Conservation (phyloP, 202 grass and related monocot genomes). For the Zoysia matrella region DNA sequence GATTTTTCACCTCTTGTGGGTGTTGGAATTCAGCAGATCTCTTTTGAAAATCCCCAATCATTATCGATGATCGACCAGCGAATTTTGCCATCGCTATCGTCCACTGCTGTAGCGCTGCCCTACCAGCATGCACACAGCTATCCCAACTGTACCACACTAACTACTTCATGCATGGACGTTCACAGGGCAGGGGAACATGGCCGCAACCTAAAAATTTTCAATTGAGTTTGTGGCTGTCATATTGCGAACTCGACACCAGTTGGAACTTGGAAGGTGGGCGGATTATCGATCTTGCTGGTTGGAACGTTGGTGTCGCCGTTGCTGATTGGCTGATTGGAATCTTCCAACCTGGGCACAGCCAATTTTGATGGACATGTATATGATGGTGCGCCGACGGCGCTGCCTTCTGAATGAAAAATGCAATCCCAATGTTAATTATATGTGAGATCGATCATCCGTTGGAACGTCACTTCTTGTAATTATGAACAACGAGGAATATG, state of each 20-base stretch:
- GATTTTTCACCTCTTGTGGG: slow-evolving; percentile 14
- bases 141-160: slow-evolving; percentile 37
- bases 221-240: slow-evolving; percentile 41
- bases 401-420: background rate
- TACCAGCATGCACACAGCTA: background rate
- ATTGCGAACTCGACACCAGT: slow-evolving; percentile 37
- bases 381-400: background rate
- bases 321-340: slow-evolving; percentile 40
- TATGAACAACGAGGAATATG: background rate
- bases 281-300: slow-evolving; percentile 34
- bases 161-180: background rate
- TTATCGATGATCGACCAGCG: slow-evolving; percentile 14
- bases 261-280: slow-evolving; percentile 3
- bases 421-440: background rate
- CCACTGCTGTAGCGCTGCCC: background rate
- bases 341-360: slow-evolving; percentile 58
- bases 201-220: background rate
- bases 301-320: slow-evolving; percentile 26
- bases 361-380: background rate
- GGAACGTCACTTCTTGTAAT: background rate
- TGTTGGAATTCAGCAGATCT: background rate
- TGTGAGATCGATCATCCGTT: background rate
- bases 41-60: slow-evolving; percentile 17
- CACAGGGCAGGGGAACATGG: background rate
- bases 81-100: background rate